Evolutionary conservation across 495 filamentous ascomycete genomes (phyloP).

Genomic region (Opeltia flavorubescens): DNA sequence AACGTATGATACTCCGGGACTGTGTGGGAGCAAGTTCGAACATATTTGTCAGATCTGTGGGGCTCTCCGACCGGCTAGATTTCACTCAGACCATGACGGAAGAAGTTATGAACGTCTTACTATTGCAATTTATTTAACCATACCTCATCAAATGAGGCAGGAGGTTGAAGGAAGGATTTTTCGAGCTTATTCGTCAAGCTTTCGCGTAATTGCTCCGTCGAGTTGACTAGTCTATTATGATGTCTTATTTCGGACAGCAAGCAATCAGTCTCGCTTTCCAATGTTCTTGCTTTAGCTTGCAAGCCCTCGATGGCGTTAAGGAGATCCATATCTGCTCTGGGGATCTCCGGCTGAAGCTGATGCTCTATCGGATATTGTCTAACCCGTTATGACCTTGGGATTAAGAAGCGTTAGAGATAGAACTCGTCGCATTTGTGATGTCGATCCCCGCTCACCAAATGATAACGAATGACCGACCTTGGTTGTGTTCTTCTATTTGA

Average conservation of each 20-base stretch:
- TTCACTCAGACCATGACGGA: slow-evolving; percentile 8
- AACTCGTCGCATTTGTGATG: too few species aligned
- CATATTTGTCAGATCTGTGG: slow-evolving; percentile 60
- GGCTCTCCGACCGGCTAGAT: slow-evolving; percentile 62
- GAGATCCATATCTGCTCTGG: too few species aligned
- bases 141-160: slow-evolving; percentile 55
- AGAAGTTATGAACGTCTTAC: slow-evolving; percentile 21
- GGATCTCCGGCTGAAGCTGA: too few species aligned
- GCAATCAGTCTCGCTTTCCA: background rate
- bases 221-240: slow-evolving; percentile 37
- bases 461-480: too few species aligned
- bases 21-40: slow-evolving; percentile 84
- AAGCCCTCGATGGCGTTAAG: slow-evolving; percentile 14
- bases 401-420: too few species aligned
- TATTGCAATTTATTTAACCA: slow-evolving; percentile 86
- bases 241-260: slow-evolving; percentile 31
- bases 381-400: too few species aligned
- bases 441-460: too few species aligned
- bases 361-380: too few species aligned
- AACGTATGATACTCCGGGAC: slow-evolving; percentile 81
- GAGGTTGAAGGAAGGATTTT: slow-evolving; percentile 62
- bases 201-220: slow-evolving; percentile 36
- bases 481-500: too few species aligned
- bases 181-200: slow-evolving; percentile 58
- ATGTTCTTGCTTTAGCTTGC: slow-evolving; percentile 3